Conservation (phyloP, 2,329 filamentous ascomycete species). For the Massarina eburnea region DNA sequence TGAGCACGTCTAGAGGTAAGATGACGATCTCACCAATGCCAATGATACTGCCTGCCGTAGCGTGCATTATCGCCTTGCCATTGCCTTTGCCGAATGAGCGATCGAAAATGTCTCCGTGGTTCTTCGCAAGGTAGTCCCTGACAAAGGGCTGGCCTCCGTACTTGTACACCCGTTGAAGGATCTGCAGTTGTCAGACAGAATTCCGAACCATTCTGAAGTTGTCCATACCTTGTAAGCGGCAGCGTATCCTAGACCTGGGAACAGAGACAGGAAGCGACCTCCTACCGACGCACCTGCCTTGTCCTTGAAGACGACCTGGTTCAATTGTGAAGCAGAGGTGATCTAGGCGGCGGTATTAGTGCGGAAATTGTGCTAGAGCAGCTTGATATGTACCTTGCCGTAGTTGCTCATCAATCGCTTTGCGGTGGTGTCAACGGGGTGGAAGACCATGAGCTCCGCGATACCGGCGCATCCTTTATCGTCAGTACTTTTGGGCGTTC, state of each 20-base stretch:
- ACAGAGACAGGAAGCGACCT: constrained; percentile 89
- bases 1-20: constrained; percentile 91
- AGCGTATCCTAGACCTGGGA: constrained; percentile 95
- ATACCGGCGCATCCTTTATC: constrained; percentile 84
- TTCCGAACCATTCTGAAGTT: background rate
- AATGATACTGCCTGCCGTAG: constrained; percentile 90
- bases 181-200: constrained; percentile 45
- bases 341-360: constrained; percentile 50
- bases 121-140: constrained; percentile 78
- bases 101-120: constrained; percentile 86
- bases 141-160: constrained; percentile 96
- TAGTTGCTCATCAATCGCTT: constrained; percentile 99
- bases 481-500: constrained; percentile 12
- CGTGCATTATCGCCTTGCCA: constrained; percentile 97
- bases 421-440: constrained; percentile 85
- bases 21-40: constrained; percentile 97
- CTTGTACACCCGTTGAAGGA: constrained; percentile 97
- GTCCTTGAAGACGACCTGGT: constrained; percentile 91
- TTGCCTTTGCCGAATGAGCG: constrained; percentile 91
- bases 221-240: constrained; percentile 84
- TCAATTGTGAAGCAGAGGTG: constrained; percentile 65
- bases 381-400: constrained; percentile 58
- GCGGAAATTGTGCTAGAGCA: background rate
- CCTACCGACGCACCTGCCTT: constrained; percentile 70
- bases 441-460: constrained; percentile 86